phyloP scores from a whole-genome alignment of 2,329 filamentous ascomycete genomes.

The Penicillium olsonii region DNA sequence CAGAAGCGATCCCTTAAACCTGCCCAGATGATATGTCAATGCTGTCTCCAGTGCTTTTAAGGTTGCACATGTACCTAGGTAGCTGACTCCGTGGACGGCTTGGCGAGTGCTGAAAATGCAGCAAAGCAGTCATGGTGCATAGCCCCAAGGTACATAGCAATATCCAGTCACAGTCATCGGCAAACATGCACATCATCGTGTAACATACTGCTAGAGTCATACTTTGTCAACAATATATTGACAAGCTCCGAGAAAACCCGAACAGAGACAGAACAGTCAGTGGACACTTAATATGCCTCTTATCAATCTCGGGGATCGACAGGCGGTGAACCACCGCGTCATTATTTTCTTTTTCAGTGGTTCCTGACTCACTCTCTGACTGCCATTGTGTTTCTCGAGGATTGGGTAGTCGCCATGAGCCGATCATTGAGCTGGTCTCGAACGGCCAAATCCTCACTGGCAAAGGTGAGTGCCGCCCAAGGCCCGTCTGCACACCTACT shows the following conservation, averaged over 20 bases:
- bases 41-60: no score
- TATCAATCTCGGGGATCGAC: constrained; percentile 13
- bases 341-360: constrained; percentile 10
- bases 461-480: constrained; percentile 28
- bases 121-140: no score
- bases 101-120: no score
- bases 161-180: no score
- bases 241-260: no score
- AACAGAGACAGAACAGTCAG: neutral
- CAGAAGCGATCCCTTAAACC: neutral
- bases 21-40: no score
- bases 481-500: constrained; percentile 7
- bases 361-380: constrained; percentile 4
- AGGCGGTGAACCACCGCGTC: constrained; percentile 14
- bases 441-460: constrained; percentile 29
- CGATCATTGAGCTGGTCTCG: constrained; percentile 34
- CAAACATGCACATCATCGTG: no score
- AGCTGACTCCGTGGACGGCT: no score
- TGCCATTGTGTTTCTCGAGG: constrained; percentile 4
- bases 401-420: constrained; percentile 35
- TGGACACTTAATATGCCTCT: constrained; percentile 7
- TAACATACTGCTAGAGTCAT: no score
- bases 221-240: no score
- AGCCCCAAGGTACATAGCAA: no score
- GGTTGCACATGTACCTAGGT: no score